Conservation (phyloP, 306 rosid genomes). For the Corylus americana region DNA sequence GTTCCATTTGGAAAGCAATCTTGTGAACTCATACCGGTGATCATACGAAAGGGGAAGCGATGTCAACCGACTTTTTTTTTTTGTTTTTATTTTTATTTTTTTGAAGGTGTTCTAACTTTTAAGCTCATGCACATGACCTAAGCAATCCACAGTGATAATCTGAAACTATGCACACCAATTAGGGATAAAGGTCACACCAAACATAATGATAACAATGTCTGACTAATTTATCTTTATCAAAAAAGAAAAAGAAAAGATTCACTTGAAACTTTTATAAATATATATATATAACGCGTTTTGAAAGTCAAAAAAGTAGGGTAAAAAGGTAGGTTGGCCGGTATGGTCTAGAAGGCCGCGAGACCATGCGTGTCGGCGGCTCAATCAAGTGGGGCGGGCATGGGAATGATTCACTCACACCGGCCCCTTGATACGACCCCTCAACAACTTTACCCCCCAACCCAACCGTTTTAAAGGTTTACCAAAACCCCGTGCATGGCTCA, state of each 20-base stretch:
- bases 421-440: constrained; percentile 16
- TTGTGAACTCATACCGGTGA: no score
- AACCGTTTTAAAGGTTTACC: constrained; percentile 11
- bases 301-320: neutral
- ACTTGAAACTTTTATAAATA: no score
- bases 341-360: neutral
- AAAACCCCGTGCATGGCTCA: constrained; percentile 31
- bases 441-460: neutral
- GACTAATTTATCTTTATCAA: neutral
- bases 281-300: neutral
- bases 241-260: no score
- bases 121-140: neutral
- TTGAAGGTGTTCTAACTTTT: no score
- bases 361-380: constrained; percentile 29
- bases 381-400: neutral
- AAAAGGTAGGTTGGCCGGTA: neutral
- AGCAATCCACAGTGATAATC: neutral
- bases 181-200: neutral
- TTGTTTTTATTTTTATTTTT: no score
- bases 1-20: no score
- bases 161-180: neutral
- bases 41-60: no score
- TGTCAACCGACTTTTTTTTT: no score
- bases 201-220: constrained; percentile 8
- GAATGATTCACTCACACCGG: neutral